These are phyloP conservation scores for Capsella bursapastoris DNA, from an alignment of 345 rosid genomes.

Conservation along the genomic window DNA sequence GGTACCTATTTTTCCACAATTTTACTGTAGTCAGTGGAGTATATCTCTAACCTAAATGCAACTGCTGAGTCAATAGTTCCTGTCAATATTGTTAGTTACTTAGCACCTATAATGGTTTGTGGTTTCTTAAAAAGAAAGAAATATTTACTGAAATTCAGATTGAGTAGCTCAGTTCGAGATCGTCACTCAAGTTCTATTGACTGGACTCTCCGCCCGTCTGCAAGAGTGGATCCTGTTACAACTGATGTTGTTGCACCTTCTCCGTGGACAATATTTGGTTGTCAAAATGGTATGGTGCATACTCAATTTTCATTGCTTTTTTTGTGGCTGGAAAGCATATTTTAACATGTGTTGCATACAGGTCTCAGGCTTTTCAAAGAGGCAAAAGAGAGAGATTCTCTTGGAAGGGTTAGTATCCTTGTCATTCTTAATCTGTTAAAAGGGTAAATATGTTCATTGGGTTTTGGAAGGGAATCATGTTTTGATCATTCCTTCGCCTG, in stretches of 20 bases:
- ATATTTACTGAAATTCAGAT: constrained; percentile 49
- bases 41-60: not conserved
- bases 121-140: constrained; percentile 4
- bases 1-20: constrained; percentile 38
- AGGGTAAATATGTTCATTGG: not conserved
- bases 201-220: constrained; percentile 72
- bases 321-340: constrained; percentile 6
- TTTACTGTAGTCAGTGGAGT: constrained; percentile 1
- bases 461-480: not conserved
- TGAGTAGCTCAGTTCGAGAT: constrained; percentile 61
- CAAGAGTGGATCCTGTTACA: constrained; percentile 59
- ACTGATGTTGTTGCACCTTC: constrained; percentile 95
- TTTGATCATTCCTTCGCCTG: constrained; percentile 27
- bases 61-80: constrained; percentile 1
- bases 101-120: constrained; percentile 16
- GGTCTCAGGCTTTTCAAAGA: constrained; percentile 94
- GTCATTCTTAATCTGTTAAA: constrained; percentile 13
- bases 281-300: constrained; percentile 75
- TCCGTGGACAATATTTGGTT: constrained; percentile 91
- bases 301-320: constrained; percentile 4
- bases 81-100: not conserved
- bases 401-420: constrained; percentile 61
- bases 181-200: constrained; percentile 58
- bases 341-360: constrained; percentile 42
- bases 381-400: constrained; percentile 80